These are phyloP conservation scores for Tylopilus felleus DNA, from an alignment of 768 basidiomycete species.

Conservation along the genomic window DNA sequence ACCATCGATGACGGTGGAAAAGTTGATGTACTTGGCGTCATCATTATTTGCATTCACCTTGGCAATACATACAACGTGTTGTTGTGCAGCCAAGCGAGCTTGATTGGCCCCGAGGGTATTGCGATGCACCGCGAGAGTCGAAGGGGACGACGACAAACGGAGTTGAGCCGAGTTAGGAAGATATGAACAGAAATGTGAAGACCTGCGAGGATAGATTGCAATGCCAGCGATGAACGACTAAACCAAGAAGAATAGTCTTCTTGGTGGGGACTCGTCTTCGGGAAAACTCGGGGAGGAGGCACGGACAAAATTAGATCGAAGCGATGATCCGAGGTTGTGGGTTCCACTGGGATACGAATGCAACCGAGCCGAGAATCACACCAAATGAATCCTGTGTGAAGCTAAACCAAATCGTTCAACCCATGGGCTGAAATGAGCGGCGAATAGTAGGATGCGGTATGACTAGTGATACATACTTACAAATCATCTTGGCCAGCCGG, in stretches of 20 bases:
- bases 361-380: slow-evolving; percentile 69
- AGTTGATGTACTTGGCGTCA: too few species aligned
- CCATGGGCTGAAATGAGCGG: not conserved
- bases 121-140: slow-evolving; percentile 33
- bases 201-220: slow-evolving; percentile 45
- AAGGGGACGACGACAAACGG: not conserved
- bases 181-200: not conserved
- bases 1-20: too few species aligned
- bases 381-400: slow-evolving; percentile 49
- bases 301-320: slow-evolving; percentile 76
- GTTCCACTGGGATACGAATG: slow-evolving; percentile 69
- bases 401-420: slow-evolving; percentile 51
- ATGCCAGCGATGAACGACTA: slow-evolving; percentile 80
- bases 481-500: too few species aligned
- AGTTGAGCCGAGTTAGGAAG: too few species aligned
- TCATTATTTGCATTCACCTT: too few species aligned
- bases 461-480: not conserved
- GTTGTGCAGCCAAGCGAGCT: slow-evolving; percentile 35
- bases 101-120: slow-evolving; percentile 51
- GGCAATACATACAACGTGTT: too few species aligned
- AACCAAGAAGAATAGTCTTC: slow-evolving; percentile 70
- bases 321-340: slow-evolving; percentile 68
- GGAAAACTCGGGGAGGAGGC: slow-evolving; percentile 56
- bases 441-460: not conserved
- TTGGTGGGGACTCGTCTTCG: slow-evolving; percentile 44